Evolutionary conservation across 768 basidiomycete species (phyloP).

Genomic region (Suillus cothurnatus): DNA sequence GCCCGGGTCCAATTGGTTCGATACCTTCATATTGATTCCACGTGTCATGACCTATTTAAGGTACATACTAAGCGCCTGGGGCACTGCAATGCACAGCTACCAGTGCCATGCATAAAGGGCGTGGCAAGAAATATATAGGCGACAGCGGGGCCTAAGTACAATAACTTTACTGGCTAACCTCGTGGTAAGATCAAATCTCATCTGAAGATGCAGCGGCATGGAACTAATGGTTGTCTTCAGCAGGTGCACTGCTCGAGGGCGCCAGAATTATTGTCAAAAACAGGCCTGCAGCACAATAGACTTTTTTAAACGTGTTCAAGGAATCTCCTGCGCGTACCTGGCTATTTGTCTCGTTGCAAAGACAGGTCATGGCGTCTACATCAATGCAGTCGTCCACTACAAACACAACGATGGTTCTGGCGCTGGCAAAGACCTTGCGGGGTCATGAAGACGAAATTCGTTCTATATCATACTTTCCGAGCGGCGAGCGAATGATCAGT

Average conservation of each 20-base stretch:
- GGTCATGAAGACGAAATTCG: not conserved
- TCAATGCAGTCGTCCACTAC: too few relatives aligned
- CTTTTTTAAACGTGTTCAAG: not conserved
- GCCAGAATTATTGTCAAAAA: too few relatives aligned
- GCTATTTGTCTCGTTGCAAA: not conserved
- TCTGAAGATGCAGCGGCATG: not conserved
- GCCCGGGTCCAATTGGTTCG: too few relatives aligned
- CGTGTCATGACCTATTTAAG: not conserved
- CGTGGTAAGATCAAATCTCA: not conserved
- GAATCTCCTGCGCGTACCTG: not conserved
- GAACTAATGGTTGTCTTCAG: not conserved
- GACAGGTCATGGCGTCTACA: not conserved
- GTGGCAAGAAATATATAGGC: not conserved
- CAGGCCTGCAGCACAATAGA: not conserved
- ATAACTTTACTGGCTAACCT: not conserved
- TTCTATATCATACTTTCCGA: not conserved
- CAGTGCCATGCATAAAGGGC: not conserved
- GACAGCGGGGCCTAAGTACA: too few relatives aligned
- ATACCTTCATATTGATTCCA: not conserved
- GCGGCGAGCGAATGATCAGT: not conserved
- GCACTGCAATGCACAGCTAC: not conserved
- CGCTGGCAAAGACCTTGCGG: not conserved
- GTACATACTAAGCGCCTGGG: not conserved
- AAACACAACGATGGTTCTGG: not conserved
- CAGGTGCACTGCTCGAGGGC: not conserved